Evolutionary conservation across 805 yeast species (phyloP), one percentile per base, ranked within the genome.

Genomic region (Metschnikowia chrysomelidarum): DNA sequence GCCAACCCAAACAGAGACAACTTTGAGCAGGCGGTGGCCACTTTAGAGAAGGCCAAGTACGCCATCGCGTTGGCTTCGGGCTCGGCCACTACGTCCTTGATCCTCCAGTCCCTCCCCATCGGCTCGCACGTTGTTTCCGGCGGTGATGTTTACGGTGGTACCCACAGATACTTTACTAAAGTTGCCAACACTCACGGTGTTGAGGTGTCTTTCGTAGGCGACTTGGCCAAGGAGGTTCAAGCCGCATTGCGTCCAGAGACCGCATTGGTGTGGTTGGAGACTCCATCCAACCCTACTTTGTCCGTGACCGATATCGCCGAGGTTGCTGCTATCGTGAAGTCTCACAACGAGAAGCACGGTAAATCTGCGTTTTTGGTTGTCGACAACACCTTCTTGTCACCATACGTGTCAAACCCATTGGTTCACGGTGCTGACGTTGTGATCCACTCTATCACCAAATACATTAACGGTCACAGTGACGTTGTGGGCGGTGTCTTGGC

Each of bases 61-160:
- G 89, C 84, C 18, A 61, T 86, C 41, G 95, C 91, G 12, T 80
- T 84, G 58, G 64, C 84, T 23, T 83, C 94, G n/a, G 95, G 95
- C 34, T 80, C 88, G 32, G 94, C 95, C 32, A 73, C 87, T 43
- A 85, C 94, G 27, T 86, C 93, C 17, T 73, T 80, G 49, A 69
- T 86, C 27, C 65, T 85, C 53, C 95, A 86, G 62, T 73, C 83
- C 20, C 67, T 87, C 51, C 80, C 84, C 27, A 73, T 76, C 44
- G 82, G 81, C 30, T 70, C 85, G 26, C 93, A 87, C 55, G 82
- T 83, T 26, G 69, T 86, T 32, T 79, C 87, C 30, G 79, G 85
- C 53, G 88, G 85, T 50, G 95, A 86, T 53, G 95, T 86, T 30
- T 86, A 86, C 62, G 95, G 95, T 44, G 95, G 95, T 51, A 86